Evolutionary conservation across 768 basidiomycete genomes (phyloP), one percentile per base, ranked within the genome.

Genomic region (Nidula microcarpa): DNA sequence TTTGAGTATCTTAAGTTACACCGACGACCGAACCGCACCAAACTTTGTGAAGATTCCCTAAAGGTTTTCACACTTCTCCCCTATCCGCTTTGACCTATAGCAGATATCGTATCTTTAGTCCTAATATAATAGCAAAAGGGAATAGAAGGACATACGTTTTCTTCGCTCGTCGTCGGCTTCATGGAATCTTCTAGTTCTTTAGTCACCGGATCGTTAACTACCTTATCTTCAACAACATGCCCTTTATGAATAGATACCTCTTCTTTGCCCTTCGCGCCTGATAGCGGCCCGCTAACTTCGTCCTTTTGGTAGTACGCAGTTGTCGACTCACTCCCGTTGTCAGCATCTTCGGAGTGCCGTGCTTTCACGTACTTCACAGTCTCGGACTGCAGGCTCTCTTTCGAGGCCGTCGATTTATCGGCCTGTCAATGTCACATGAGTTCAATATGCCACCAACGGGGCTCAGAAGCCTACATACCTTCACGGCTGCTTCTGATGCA

Each of bases 401-500:
- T 33, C 0, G 67, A 56, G 0, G 52, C 63, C 5, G 58, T 51
- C 6, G 68, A 60, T 55, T 68, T 71, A 53, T 80, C 78, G 6
- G 78, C 78, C 78, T 80, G 55, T 13, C 33, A n/a, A 49, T 48
- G 18, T 33, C 14, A 43, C 32, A 52, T 57, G 44, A 54, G 47
- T n/a, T 5, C 9, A 23, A 43, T 33, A 37, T 11, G 8, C 14
- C 11, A 39, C 32, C 18, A 32, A 33, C 45, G 34, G 43, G 6
- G 32, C 11, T 6, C 34, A 36, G 37, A 43, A 6, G 17, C 59
- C 46, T 6, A 23, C 59, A 47, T 46, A 80, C 86, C 77, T 89
- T 88, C 45, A 87, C 71, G 14, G 70, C 67, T 4, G 87, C 87
- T 66, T 89, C 87, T 2, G 87, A 87, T 9, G 74, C 55, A 52